Conservation (phyloP, 768 basidiomycete species). For the Lactarius deliciosus region DNA sequence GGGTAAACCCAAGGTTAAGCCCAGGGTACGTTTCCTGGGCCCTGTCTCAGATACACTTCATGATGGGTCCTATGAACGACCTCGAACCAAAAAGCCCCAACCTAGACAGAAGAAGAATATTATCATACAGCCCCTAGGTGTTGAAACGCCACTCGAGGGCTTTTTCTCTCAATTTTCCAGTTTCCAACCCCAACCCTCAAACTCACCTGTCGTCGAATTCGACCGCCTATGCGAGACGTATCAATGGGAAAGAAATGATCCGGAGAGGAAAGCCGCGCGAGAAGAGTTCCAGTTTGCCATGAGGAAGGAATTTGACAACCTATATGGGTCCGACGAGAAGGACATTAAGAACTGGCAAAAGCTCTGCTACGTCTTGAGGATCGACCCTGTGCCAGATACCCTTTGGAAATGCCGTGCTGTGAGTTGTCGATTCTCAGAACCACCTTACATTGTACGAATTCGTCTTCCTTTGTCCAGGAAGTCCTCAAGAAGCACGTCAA, state of each 20-base stretch:
- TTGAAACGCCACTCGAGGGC: constrained; percentile 6
- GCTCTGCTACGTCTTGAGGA: constrained; percentile 27
- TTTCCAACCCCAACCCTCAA: constrained; percentile 14
- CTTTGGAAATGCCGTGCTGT: constrained; percentile 13
- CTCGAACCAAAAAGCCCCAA: background rate
- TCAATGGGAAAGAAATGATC: background rate
- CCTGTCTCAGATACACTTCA: too few species aligned
- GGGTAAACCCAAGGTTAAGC: background rate
- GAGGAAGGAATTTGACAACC: constrained; percentile 26
- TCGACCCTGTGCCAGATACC: constrained; percentile 23
- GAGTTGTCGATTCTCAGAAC: background rate
- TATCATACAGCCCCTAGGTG: background rate
- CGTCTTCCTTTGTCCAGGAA: background rate
- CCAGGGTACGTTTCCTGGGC: background rate
- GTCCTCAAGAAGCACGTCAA: constrained; percentile 33
- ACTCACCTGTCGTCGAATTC: constrained; percentile 21
- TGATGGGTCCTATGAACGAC: too few species aligned
- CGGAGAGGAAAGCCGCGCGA: background rate
- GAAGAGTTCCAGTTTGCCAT: constrained; percentile 11
- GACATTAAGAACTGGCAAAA: constrained; percentile 26
- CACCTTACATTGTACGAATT: background rate
- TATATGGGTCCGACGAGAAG: constrained; percentile 30
- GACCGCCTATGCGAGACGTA: constrained; percentile 10
- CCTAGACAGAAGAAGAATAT: background rate
- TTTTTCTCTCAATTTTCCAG: constrained; percentile 29